phyloP scores from a whole-genome alignment of 2,329 filamentous ascomycete genomes.

The Ceratocystis cacaofunesta region DNA sequence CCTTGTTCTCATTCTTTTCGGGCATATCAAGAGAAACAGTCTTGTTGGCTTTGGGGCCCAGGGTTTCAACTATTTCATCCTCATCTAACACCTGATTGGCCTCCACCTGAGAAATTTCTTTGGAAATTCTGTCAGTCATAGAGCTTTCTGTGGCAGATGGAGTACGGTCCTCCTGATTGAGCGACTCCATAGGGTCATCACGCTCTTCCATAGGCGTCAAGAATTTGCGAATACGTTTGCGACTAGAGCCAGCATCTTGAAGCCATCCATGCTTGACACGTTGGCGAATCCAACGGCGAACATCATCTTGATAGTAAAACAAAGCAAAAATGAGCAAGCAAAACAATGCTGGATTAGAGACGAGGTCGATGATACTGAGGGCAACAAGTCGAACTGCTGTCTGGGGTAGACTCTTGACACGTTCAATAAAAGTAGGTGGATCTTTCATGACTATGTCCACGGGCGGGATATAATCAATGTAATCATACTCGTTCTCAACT shows the following conservation, averaged over 20 bases:
- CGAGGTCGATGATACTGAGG: conserved; percentile 35
- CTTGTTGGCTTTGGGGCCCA: not conserved
- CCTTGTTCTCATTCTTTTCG: conserved; percentile 2
- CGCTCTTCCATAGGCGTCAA: conserved; percentile 14
- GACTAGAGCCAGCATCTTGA: conserved; percentile 11
- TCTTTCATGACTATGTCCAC: conserved; percentile 21
- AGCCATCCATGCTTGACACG: conserved; percentile 9
- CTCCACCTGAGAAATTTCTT: not conserved
- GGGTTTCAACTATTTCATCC: not conserved
- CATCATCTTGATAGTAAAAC: conserved; percentile 33
- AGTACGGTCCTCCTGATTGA: not conserved
- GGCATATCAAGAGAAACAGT: not conserved
- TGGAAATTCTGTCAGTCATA: conserved; percentile 2
- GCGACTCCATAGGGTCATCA: conserved; percentile 10
- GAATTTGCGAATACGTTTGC: conserved; percentile 13
- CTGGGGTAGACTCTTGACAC: conserved; percentile 36
- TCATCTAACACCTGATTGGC: not conserved
- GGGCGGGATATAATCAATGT: conserved; percentile 23
- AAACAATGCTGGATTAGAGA: conserved; percentile 40
- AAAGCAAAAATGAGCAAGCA: conserved; percentile 30
- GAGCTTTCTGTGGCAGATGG: not conserved
- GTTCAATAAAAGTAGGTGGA: conserved; percentile 33
- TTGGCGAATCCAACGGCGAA: conserved; percentile 24
- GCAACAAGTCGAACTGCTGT: conserved; percentile 26
- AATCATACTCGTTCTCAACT: conserved; percentile 22